A percentile compares a stretch with the other conserved stretches of the same genome.
Evolutionary conservation across 1,284 basidiomycete genomes (phyloP).

Genomic region (Leucoagaricus sp.): DNA sequence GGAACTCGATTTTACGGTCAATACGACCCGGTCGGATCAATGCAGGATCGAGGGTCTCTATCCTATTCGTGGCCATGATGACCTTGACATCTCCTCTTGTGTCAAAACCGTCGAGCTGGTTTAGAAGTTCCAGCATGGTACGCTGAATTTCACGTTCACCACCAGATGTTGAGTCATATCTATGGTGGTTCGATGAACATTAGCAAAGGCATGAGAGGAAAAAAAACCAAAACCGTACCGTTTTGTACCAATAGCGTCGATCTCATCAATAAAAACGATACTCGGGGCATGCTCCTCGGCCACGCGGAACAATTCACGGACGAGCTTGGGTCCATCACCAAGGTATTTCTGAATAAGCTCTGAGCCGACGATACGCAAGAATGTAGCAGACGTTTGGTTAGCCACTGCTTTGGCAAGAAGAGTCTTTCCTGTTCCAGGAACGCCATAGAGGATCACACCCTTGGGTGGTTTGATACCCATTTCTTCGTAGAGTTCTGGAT

Average conservation of each 20-base stretch:
- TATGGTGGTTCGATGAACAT: constrained; percentile 27
- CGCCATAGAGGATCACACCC: constrained; percentile 98
- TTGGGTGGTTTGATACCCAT: constrained; percentile 99
- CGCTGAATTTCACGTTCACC: constrained; percentile 99
- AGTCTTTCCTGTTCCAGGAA: constrained; percentile 98
- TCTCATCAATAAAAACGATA: constrained; percentile 99
- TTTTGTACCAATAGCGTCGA: constrained; percentile 98
- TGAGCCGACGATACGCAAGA: constrained; percentile 96
- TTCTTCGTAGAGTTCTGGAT: constrained; percentile 98
- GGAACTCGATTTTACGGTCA: constrained; percentile 98
- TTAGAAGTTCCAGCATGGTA: constrained; percentile 98
- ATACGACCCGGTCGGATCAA: constrained; percentile 98
- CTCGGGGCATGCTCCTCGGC: constrained; percentile 98
- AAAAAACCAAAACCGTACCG: constrained; percentile 57
- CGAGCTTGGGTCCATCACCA: constrained; percentile 98
- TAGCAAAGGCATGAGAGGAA: constrained; percentile 2
- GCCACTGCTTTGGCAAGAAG: constrained; percentile 98
- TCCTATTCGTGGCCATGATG: constrained; percentile 92
- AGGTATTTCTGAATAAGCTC: constrained; percentile 99
- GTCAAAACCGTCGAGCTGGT: constrained; percentile 99
- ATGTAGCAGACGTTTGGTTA: constrained; percentile 98
- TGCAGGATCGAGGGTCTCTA: constrained; percentile 95
- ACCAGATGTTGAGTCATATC: constrained; percentile 95
- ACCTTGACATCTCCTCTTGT: constrained; percentile 99
- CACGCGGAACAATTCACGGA: constrained; percentile 95